Percentiles rank a stretch among this genome's conserved stretches.
Conservation (phyloP, 1,284 basidiomycete species). For the Heterobasidion occidentale region DNA sequence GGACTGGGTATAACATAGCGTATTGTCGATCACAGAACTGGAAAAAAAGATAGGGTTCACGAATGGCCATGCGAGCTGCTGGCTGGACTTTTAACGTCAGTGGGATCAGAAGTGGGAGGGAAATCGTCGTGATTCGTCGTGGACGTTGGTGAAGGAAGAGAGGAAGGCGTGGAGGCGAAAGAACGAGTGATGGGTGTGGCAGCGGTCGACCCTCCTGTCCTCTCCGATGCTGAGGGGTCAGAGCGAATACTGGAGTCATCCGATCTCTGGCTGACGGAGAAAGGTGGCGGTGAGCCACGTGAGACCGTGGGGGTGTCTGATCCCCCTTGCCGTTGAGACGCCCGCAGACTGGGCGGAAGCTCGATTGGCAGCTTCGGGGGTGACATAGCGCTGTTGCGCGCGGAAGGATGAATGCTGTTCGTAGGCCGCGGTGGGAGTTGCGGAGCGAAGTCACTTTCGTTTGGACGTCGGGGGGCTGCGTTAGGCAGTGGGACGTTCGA, state of each 20-base stretch:
- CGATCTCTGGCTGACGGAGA: neutral
- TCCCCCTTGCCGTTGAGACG: too few relatives aligned
- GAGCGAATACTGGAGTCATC: neutral
- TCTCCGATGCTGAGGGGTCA: neutral
- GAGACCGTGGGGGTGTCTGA: neutral
- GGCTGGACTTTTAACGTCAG: neutral
- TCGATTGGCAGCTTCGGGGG: neutral
- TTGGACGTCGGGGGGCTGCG: constrained; percentile 13
- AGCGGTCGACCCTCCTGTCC: neutral
- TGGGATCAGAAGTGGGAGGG: neutral
- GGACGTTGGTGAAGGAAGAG: neutral
- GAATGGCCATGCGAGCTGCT: neutral
- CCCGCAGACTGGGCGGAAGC: neutral
- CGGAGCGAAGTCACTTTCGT: constrained; percentile 53
- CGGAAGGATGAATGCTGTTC: constrained; percentile 66
- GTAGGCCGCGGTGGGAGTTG: constrained; percentile 57
- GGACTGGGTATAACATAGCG: neutral
- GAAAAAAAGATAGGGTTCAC: neutral
- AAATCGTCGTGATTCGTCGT: neutral
- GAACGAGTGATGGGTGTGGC: neutral
- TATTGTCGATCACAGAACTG: neutral
- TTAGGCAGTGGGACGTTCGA: constrained; percentile 29
- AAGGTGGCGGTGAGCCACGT: neutral
- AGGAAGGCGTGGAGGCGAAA: neutral
- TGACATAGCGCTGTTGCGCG: constrained; percentile 1